Evolutionary conservation across 345 rosid genomes (phyloP), one percentile per base, ranked within the genome.

Genomic region (Arabis hirsuta): DNA sequence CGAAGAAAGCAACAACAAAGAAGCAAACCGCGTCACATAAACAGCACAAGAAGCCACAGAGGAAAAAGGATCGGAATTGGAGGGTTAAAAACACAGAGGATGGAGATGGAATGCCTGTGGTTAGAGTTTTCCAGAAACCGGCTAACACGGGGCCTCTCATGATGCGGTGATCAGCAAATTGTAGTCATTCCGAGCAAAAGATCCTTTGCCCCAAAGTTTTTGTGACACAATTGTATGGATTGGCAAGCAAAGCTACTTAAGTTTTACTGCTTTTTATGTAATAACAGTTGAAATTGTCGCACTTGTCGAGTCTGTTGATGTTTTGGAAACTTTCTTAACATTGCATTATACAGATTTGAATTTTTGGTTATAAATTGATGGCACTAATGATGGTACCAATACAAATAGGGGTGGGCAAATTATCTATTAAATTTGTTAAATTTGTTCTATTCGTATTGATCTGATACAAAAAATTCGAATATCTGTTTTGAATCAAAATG

Each of bases 21-120:
- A 95, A 90, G 80, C 43, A 81, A 22, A 82, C 48, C 1, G 84
- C 81, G 2, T 73, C 92, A 3, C 85, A 81, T 64, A 95, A 88
- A 76, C 87, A 91, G 20, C 99, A 95, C 72, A 91, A 79, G 76
- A 91, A 95, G 84, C 96, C 96, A 24, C 90, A 85, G 76, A 84
- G 87, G 85, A 91, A 81, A 68, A 91, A 95, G 68, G 90, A 91
- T 80, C 79, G 96, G 0, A 71, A 91, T 4, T 95, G 97, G 99
- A 85, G 96, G 72, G 79, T 76, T 7, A 14, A 86, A 73, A 57
- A 71, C 73, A 76, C 65, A 24, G 64, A 70, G 12, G 60, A 68
- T 54, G 73, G 76, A 32, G 78, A 69, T 69, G 81, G 79, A 74
- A 91, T 87, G 96, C 96, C 99, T 5, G 79, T 81, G 16, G 82